phyloP scores from a whole-genome alignment of 306 rosid genomes.

The Fragaria vesca region DNA sequence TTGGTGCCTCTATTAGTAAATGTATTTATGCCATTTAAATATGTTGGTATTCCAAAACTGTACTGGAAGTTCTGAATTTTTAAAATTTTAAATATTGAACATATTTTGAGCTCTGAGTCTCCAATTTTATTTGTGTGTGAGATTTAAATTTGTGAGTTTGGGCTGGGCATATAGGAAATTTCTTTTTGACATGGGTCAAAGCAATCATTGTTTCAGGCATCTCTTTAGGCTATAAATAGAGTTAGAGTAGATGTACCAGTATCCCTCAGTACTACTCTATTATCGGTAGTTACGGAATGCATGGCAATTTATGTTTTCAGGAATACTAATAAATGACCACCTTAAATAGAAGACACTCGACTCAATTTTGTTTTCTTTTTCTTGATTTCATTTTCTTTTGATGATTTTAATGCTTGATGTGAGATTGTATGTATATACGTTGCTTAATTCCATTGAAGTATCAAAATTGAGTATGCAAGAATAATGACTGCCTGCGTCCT shows the following conservation, averaged over 20 bases:
- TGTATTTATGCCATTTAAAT: background rate
- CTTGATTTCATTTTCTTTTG: background rate
- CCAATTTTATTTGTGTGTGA: background rate
- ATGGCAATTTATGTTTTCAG: background rate
- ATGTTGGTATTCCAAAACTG: background rate
- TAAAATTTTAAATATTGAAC: background rate
- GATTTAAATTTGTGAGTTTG: background rate
- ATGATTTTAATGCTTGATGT: background rate
- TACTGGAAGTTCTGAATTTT: background rate
- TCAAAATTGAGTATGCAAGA: conserved; percentile 22
- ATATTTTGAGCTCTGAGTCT: background rate
- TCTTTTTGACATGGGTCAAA: background rate
- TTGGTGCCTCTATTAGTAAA: background rate
- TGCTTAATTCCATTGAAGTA: conserved; percentile 22
- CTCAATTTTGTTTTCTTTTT: background rate
- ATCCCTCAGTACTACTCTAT: background rate
- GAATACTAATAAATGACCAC: background rate
- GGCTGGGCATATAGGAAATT: background rate
- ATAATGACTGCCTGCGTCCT: conserved; percentile 28
- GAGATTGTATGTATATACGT: background rate
- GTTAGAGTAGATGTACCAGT: background rate
- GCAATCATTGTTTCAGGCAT: background rate
- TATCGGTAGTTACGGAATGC: background rate
- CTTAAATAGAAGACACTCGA: background rate
- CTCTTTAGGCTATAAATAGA: background rate